A percentile compares a stretch with the other conserved stretches of the same genome.
Evolutionary conservation across 2,329 filamentous ascomycete species (phyloP).

Genomic region (Colletotrichum tofieldiae): DNA sequence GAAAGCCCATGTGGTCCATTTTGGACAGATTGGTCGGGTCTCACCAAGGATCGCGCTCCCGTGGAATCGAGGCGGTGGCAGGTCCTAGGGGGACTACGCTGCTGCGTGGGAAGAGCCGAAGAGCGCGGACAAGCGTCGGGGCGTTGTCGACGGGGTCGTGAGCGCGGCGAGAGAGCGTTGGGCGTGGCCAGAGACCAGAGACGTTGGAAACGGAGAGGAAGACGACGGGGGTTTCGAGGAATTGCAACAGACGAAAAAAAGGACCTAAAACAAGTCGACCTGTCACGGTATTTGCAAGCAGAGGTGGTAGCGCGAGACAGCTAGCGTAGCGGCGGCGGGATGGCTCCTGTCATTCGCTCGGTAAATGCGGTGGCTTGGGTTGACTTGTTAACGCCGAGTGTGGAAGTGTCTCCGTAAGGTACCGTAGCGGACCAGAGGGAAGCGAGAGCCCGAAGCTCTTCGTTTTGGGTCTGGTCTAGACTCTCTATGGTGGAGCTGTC

Average conservation of each 20-base stretch:
- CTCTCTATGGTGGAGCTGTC: conserved; percentile 24
- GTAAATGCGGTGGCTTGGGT: conserved; percentile 38
- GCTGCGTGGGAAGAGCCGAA: not conserved
- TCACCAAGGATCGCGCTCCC: conserved; percentile 4
- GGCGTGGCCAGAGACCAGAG: not conserved
- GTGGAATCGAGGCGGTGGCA: not conserved
- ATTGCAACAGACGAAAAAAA: conserved; percentile 9
- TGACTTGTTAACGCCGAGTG: conserved; percentile 32
- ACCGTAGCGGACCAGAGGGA: conserved; percentile 12
- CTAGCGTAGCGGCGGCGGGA: conserved; percentile 29
- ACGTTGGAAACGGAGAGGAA: not conserved
- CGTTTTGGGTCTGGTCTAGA: conserved; percentile 18
- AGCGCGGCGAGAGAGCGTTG: not conserved
- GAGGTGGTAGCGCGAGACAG: conserved; percentile 23
- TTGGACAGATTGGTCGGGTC: conserved; percentile 30
- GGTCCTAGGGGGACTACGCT: not conserved
- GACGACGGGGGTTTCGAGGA: not conserved
- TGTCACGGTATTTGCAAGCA: conserved; percentile 36
- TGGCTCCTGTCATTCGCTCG: conserved; percentile 37
- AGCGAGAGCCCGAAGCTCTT: conserved; percentile 29
- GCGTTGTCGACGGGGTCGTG: conserved; percentile 2
- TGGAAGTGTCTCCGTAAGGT: conserved; percentile 9
- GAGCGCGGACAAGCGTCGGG: not conserved
- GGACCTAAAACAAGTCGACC: conserved; percentile 5
- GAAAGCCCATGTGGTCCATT: conserved; percentile 72